Conservation (phyloP, 805 yeast genomes). For the Ogataea siamensis region DNA sequence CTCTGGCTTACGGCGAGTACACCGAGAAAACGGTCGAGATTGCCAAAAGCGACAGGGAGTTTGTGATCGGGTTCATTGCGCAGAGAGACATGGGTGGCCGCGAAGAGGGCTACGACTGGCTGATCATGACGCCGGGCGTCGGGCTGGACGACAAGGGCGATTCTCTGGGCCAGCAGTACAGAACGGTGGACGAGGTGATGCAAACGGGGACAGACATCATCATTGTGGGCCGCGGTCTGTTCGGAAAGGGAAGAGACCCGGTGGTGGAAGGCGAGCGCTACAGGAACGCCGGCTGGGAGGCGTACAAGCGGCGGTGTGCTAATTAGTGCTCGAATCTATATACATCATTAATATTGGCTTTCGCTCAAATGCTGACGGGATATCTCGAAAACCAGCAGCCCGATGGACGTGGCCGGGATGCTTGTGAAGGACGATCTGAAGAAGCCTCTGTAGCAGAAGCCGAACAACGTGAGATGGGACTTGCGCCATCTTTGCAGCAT, state of each 20-base stretch:
- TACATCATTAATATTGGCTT: conserved; percentile 15
- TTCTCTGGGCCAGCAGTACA: conserved; percentile 91
- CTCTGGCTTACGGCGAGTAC: conserved; percentile 90
- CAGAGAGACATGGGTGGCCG: conserved; percentile 83
- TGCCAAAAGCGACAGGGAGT: conserved; percentile 76
- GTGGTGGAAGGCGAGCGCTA: conserved; percentile 83
- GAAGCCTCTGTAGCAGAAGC: conserved; percentile 79
- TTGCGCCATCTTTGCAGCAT: conserved; percentile 51
- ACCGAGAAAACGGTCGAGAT: conserved; percentile 85
- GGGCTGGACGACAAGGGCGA: conserved; percentile 97
- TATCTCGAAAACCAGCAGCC: conserved; percentile 79
- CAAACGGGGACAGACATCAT: conserved; percentile 88
- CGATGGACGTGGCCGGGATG: conserved; percentile 87
- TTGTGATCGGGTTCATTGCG: conserved; percentile 96
- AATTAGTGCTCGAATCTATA: conserved; percentile 11
- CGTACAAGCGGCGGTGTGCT: conserved; percentile 53
- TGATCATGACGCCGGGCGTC: conserved; percentile 97
- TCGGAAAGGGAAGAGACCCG: conserved; percentile 93
- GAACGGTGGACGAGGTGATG: conserved; percentile 85
- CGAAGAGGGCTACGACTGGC: conserved; percentile 89
- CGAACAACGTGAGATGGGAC: conserved; percentile 54
- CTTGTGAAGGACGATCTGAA: conserved; percentile 66
- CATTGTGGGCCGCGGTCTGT: conserved; percentile 97
- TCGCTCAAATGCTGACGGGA: conserved; percentile 49
- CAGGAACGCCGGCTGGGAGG: conserved; percentile 92